phyloP scores from a whole-genome alignment of 305 asterid species.

The Caryopteris hybrid region DNA sequence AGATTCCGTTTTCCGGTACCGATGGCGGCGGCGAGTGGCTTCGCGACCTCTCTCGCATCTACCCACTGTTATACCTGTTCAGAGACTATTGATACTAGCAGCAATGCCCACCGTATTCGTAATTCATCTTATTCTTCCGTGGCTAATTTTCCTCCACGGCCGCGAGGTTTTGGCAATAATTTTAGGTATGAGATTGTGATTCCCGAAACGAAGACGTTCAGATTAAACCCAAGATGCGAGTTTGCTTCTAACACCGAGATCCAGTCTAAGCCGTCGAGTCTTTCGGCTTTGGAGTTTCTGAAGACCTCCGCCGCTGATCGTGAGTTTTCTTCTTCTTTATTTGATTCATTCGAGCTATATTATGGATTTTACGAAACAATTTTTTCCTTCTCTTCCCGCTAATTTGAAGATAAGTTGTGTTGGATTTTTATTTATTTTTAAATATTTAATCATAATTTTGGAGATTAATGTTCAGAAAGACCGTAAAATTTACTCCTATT shows the following conservation, averaged over 20 bases:
- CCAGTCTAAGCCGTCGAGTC: slow-evolving; percentile 48
- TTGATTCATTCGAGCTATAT: neutral
- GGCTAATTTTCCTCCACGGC: slow-evolving; percentile 28
- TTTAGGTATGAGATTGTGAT: slow-evolving; percentile 20
- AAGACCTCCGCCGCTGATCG: slow-evolving; percentile 76
- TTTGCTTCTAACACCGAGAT: slow-evolving; percentile 16
- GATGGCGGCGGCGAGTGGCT: slow-evolving; percentile 57
- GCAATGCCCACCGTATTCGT: slow-evolving; percentile 18
- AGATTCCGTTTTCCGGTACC: slow-evolving; percentile 13
- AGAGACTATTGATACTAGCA: slow-evolving; percentile 16
- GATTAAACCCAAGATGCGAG: slow-evolving; percentile 47
- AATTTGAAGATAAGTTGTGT: neutral
- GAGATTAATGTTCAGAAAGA: too few relatives aligned
- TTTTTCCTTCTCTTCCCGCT: neutral
- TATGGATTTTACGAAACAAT: neutral
- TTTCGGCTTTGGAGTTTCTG: slow-evolving; percentile 72
- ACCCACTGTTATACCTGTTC: neutral
- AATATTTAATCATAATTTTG: too few relatives aligned
- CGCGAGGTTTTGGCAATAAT: slow-evolving; percentile 15
- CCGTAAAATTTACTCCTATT: neutral
- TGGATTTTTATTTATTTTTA: too few relatives aligned
- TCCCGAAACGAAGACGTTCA: slow-evolving; percentile 25
- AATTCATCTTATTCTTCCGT: slow-evolving; percentile 23
- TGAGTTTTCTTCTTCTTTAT: slow-evolving; percentile 26
- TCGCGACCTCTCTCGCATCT: slow-evolving; percentile 28